phyloP scores from a whole-genome alignment of 148 eudicot genomes.

The Polygonum aviculare region DNA sequence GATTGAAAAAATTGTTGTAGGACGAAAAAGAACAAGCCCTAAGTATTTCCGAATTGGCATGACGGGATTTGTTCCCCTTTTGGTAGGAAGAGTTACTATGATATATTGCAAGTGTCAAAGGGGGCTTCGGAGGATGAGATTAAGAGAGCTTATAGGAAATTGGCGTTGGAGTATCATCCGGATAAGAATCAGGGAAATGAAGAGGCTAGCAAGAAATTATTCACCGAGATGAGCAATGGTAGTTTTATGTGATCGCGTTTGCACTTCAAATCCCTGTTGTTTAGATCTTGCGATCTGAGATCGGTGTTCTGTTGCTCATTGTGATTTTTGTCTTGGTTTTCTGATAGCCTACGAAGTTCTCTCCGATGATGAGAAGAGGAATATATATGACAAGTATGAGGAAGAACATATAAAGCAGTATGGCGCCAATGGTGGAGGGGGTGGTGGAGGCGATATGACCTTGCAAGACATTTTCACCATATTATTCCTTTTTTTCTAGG shows the following conservation, averaged over 20 bases:
- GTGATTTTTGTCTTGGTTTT: constrained; percentile 14
- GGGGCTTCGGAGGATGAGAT: constrained; percentile 89
- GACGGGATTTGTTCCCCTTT: neutral
- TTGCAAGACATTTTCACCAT: constrained; percentile 67
- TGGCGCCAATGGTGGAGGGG: constrained; percentile 76
- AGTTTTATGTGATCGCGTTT: neutral
- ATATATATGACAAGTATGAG: constrained; percentile 81
- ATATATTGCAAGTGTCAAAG: constrained; percentile 70
- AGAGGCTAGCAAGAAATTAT: constrained; percentile 77
- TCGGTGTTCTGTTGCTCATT: neutral
- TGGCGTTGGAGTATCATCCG: constrained; percentile 95
- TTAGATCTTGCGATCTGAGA: neutral
- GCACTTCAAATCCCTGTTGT: neutral
- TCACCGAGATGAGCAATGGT: constrained; percentile 89
- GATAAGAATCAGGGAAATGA: constrained; percentile 97
- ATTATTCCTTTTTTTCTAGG: too few relatives aligned
- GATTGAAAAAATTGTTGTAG: too few relatives aligned
- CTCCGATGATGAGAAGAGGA: constrained; percentile 86
- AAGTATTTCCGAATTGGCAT: constrained; percentile 8
- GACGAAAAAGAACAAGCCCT: too few relatives aligned
- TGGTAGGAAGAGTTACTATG: constrained; percentile 84
- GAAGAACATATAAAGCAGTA: constrained; percentile 94
- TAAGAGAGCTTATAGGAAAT: constrained; percentile 82
- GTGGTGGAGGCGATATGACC: constrained; percentile 82
- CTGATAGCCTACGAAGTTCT: constrained; percentile 83